These are phyloP conservation scores for Neonothopanus nambi DNA, from an alignment of 1,284 basidiomycete genomes.

Conservation along the genomic window DNA sequence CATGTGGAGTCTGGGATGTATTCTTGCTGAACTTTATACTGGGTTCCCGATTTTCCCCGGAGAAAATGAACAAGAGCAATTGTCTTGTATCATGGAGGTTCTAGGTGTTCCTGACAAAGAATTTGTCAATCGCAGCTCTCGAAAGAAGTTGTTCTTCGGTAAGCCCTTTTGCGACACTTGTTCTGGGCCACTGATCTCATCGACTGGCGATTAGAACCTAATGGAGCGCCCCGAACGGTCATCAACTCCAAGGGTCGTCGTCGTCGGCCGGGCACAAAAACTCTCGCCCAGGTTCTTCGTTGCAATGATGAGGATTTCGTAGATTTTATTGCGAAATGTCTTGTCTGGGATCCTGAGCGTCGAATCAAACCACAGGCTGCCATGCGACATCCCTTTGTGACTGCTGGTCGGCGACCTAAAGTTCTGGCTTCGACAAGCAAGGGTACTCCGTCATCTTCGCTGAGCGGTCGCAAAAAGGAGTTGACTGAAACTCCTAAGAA, in stretches of 20 bases:
- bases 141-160: conserved; percentile 97
- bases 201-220: conserved; percentile 66
- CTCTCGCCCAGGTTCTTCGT: conserved; percentile 85
- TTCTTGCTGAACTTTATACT: conserved; percentile 97
- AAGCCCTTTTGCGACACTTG: conserved; percentile 27
- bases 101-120: conserved; percentile 95
- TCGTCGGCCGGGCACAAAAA: conserved; percentile 88
- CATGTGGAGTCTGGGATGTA: conserved; percentile 99
- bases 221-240: conserved; percentile 88
- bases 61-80: conserved; percentile 98
- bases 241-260: conserved; percentile 96
- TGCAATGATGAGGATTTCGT: conserved; percentile 88
- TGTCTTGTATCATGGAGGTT: conserved; percentile 99
- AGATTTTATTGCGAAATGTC: conserved; percentile 93
- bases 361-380: conserved; percentile 94
- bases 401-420: conserved; percentile 60
- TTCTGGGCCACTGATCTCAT: conserved; percentile 1
- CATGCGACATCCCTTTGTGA: conserved; percentile 87
- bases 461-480: conserved; percentile 53
- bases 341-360: conserved; percentile 97
- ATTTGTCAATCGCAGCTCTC: conserved; percentile 90
- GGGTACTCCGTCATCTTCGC: conserved; percentile 51
- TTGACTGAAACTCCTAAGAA: conserved; percentile 80
- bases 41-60: conserved; percentile 99
- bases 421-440: conserved; percentile 47